Percentiles rank a stretch among this genome's conserved stretches.
Conservation (phyloP, 352 stramenopile genomes). For the Aphanomyces stellatus region DNA sequence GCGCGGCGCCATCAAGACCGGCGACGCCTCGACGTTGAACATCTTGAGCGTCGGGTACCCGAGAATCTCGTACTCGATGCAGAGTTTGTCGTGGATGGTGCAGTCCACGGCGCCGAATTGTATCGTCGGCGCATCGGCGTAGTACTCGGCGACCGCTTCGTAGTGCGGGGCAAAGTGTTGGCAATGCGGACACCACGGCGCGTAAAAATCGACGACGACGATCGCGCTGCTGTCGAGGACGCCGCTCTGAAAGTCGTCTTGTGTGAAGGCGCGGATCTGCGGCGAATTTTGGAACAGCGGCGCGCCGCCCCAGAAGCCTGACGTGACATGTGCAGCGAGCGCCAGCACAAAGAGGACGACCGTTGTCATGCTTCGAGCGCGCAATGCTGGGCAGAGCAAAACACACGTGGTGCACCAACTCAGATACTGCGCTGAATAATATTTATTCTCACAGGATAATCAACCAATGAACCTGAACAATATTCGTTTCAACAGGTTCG, state of each 20-base stretch:
- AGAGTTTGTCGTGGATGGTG: conserved; percentile 45
- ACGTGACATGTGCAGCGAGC: not conserved
- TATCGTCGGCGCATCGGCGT: conserved; percentile 41
- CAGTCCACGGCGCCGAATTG: conserved; percentile 73
- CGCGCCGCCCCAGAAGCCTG: conserved; percentile 27
- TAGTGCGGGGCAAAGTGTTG: conserved; percentile 62
- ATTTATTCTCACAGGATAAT: not conserved
- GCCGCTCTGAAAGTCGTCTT: conserved; percentile 34
- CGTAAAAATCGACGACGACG: conserved; percentile 81
- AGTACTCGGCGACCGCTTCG: conserved; percentile 63
- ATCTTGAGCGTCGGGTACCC: conserved; percentile 63
- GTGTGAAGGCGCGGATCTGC: conserved; percentile 31
- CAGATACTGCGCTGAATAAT: not conserved
- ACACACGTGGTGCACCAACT: not conserved
- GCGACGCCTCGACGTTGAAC: conserved; percentile 44
- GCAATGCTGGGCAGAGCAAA: not conserved
- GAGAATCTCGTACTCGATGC: conserved; percentile 47
- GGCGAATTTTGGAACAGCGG: conserved; percentile 64
- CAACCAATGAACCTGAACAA: not conserved
- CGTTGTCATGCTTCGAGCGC: not conserved
- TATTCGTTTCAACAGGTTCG: not conserved
- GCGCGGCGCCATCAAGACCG: conserved; percentile 26
- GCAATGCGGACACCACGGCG: conserved; percentile 78
- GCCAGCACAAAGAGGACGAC: not conserved
- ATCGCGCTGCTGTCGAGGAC: conserved; percentile 42